Evolutionary conservation across 2,329 filamentous ascomycete species (phyloP).

Genomic region (Cladobotryum protrusum): DNA sequence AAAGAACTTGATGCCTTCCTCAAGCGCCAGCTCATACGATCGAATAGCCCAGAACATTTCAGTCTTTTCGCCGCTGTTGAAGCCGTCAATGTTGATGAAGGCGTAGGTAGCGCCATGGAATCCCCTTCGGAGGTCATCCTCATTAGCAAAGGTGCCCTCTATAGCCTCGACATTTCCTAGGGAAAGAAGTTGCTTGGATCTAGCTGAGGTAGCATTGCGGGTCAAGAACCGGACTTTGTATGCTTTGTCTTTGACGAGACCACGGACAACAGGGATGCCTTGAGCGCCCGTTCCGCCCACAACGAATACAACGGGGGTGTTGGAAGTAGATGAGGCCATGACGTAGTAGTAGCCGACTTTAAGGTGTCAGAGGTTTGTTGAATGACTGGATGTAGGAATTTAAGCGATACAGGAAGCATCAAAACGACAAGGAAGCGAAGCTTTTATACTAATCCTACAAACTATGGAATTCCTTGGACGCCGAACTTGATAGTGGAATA

Average conservation of each 20-base stretch:
- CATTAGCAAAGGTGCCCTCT: slow-evolving; percentile 41
- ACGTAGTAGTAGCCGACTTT: no score
- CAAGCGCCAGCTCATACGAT: slow-evolving; percentile 35
- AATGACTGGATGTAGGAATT: no score
- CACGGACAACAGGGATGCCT: slow-evolving; percentile 40
- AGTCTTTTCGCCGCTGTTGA: slow-evolving; percentile 46
- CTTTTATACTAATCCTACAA: no score
- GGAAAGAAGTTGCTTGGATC: slow-evolving; percentile 35
- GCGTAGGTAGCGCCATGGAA: slow-evolving; percentile 41
- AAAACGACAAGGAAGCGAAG: no score
- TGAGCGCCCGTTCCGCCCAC: slow-evolving; percentile 48
- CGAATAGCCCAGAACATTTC: slow-evolving; percentile 45
- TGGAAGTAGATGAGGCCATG: no score
- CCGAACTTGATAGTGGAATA: no score
- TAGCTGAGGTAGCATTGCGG: slow-evolving; percentile 34
- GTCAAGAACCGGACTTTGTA: slow-evolving; percentile 44
- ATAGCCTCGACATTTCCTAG: slow-evolving; percentile 39
- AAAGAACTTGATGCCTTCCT: slow-evolving; percentile 37
- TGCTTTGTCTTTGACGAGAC: slow-evolving; percentile 33
- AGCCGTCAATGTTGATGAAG: slow-evolving; percentile 50
- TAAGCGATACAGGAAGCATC: no score
- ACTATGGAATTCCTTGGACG: no score
- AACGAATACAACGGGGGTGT: slow-evolving; percentile 24
- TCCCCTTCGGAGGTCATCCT: slow-evolving; percentile 36
- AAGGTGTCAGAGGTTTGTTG: no score